A percentile compares a stretch with the other conserved stretches of the same genome.
Evolutionary conservation across 768 basidiomycete species (phyloP).

Genomic region (Mycena maculata): DNA sequence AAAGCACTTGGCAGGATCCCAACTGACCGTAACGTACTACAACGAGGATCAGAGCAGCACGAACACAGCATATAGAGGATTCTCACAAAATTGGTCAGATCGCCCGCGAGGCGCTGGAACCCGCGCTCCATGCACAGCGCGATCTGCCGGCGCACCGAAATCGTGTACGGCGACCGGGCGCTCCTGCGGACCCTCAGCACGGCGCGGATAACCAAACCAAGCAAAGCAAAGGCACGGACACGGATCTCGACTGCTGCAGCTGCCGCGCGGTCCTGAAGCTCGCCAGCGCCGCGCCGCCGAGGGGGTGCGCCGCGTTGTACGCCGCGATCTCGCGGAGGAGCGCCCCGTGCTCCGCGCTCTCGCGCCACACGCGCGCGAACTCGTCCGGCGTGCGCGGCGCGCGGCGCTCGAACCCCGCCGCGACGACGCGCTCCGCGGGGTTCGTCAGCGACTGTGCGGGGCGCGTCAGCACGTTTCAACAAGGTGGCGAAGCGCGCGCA

Average conservation of each 20-base stretch:
- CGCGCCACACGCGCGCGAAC: slow-evolving; percentile 52
- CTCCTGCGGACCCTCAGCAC: slow-evolving; percentile 28
- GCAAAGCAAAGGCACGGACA: slow-evolving; percentile 41
- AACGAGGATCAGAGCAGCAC: too few relatives aligned
- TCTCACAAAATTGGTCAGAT: slow-evolving; percentile 40
- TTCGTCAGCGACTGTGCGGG: slow-evolving; percentile 54
- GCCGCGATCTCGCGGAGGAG: slow-evolving; percentile 43
- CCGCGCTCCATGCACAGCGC: slow-evolving; percentile 57
- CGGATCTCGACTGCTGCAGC: slow-evolving; percentile 53
- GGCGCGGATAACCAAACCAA: not conserved
- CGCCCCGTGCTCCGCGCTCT: slow-evolving; percentile 46
- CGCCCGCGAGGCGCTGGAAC: slow-evolving; percentile 57
- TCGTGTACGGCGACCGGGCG: slow-evolving; percentile 50
- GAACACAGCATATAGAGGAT: too few relatives aligned
- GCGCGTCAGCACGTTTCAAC: too few relatives aligned
- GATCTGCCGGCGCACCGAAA: slow-evolving; percentile 59
- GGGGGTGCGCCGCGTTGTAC: slow-evolving; percentile 45
- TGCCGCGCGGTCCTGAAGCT: slow-evolving; percentile 46
- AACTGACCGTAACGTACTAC: slow-evolving; percentile 25
- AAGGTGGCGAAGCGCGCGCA: too few relatives aligned
- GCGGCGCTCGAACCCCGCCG: slow-evolving; percentile 44
- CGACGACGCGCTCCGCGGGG: slow-evolving; percentile 49
- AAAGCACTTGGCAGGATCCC: not conserved
- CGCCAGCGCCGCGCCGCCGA: slow-evolving; percentile 40
- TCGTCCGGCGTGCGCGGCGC: slow-evolving; percentile 58